Conservation (phyloP, 495 filamentous ascomycete genomes). For the Penicillium malachiteum region DNA sequence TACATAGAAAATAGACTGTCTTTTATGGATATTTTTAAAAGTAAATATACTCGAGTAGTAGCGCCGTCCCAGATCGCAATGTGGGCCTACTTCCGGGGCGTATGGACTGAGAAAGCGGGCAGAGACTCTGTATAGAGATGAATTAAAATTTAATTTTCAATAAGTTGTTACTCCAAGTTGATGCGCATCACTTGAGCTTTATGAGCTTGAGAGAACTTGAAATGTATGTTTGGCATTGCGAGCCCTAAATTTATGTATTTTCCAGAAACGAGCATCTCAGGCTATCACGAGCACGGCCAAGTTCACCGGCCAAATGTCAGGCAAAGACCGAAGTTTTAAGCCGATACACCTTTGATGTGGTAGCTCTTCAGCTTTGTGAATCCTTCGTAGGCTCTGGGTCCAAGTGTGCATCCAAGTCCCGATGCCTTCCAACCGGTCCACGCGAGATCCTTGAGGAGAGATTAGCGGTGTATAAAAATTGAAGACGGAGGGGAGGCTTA, state of each 20-base stretch:
- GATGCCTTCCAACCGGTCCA: conserved; percentile 99
- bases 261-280: too few relatives aligned
- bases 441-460: conserved; percentile 72
- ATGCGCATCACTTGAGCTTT: too few relatives aligned
- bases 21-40: too few relatives aligned
- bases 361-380: conserved; percentile 96
- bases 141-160: background rate
- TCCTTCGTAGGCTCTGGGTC: conserved; percentile 87
- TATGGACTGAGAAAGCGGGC: background rate
- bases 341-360: conserved; percentile 70
- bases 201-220: too few relatives aligned
- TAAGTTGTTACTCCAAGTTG: too few relatives aligned
- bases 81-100: background rate
- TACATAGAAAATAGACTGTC: too few relatives aligned
- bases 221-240: too few relatives aligned
- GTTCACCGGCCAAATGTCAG: too few relatives aligned
- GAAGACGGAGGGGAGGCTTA: conserved; percentile 47
- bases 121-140: background rate
- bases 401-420: conserved; percentile 85
- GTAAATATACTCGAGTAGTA: too few relatives aligned
- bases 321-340: conserved; percentile 4
- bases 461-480: conserved; percentile 17
- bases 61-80: conserved; percentile 21
- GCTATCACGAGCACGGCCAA: too few relatives aligned
- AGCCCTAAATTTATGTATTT: too few relatives aligned